Conservation (phyloP, 768 basidiomycete genomes). For the Ramaria rubella region DNA sequence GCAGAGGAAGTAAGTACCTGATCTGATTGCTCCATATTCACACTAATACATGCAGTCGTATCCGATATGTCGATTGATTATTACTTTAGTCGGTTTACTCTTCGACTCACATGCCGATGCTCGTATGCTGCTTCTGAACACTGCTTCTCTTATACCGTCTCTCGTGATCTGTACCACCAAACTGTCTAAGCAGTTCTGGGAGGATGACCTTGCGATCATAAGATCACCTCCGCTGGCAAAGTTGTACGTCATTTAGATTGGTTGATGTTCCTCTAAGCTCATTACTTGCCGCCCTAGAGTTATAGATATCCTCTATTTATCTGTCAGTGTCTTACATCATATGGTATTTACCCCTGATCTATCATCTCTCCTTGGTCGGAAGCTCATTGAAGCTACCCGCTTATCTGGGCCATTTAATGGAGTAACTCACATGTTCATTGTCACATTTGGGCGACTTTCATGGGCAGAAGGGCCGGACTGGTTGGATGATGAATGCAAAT, state of each 20-base stretch:
- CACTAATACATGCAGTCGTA: not conserved
- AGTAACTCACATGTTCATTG: conserved; percentile 61
- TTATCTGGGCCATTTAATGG: conserved; percentile 48
- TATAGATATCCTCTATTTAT: conserved; percentile 44
- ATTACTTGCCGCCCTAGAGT: conserved; percentile 31
- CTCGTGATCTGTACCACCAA: conserved; percentile 50
- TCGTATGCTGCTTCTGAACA: conserved; percentile 35
- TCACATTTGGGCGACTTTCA: conserved; percentile 70
- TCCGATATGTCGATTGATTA: conserved; percentile 17
- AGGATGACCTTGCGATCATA: conserved; percentile 45
- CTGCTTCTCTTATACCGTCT: conserved; percentile 56
- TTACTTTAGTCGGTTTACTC: conserved; percentile 37
- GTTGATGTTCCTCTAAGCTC: conserved; percentile 10
- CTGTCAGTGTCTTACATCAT: conserved; percentile 55
- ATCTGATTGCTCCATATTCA: not conserved
- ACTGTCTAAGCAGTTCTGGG: conserved; percentile 56
- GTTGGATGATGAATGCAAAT: conserved; percentile 36
- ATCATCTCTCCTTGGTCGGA: conserved; percentile 46
- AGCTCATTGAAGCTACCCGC: conserved; percentile 47
- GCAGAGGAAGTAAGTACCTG: not conserved
- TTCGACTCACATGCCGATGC: conserved; percentile 34
- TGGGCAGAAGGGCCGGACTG: conserved; percentile 63
- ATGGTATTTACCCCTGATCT: conserved; percentile 48
- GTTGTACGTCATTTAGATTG: conserved; percentile 19
- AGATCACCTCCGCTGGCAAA: conserved; percentile 29